These are phyloP conservation scores for Sapria himalayana DNA, from an alignment of 345 rosid genomes.

Conservation along the genomic window DNA sequence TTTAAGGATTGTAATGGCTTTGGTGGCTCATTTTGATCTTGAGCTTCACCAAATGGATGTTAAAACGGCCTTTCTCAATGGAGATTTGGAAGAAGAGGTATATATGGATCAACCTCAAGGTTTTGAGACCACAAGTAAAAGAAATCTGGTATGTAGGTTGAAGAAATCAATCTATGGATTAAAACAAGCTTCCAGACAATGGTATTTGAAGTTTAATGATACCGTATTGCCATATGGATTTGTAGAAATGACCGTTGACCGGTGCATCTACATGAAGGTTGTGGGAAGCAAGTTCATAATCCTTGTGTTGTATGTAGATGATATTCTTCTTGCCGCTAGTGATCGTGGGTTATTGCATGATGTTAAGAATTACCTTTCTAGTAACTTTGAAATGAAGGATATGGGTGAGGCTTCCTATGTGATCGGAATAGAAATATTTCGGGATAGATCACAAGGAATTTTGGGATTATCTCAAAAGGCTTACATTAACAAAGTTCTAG, in stretches of 20 bases:
- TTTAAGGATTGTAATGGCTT: not conserved
- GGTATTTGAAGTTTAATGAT: slow-evolving; percentile 1
- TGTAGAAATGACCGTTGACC: too few species aligned
- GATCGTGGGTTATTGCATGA: too few species aligned
- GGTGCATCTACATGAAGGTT: too few species aligned
- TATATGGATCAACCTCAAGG: too few species aligned
- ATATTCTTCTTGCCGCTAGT: not conserved
- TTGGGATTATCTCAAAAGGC: not conserved
- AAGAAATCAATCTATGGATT: not conserved
- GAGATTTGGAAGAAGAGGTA: not conserved
- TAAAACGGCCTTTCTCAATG: not conserved
- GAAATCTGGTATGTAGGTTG: too few species aligned
- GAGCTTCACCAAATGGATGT: not conserved
- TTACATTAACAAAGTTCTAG: not conserved
- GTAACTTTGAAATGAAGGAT: too few species aligned
- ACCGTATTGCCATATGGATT: too few species aligned
- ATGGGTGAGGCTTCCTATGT: too few species aligned
- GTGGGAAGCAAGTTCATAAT: too few species aligned
- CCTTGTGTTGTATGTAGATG: too few species aligned
- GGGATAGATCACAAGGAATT: not conserved
- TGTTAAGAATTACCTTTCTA: too few species aligned
- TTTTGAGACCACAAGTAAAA: too few species aligned
- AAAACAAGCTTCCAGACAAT: slow-evolving; percentile 2
- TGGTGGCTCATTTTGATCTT: not conserved
- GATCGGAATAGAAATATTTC: not conserved